Conservation (phyloP, 2,329 filamentous ascomycete species). For the Elsinoe necatrix region DNA sequence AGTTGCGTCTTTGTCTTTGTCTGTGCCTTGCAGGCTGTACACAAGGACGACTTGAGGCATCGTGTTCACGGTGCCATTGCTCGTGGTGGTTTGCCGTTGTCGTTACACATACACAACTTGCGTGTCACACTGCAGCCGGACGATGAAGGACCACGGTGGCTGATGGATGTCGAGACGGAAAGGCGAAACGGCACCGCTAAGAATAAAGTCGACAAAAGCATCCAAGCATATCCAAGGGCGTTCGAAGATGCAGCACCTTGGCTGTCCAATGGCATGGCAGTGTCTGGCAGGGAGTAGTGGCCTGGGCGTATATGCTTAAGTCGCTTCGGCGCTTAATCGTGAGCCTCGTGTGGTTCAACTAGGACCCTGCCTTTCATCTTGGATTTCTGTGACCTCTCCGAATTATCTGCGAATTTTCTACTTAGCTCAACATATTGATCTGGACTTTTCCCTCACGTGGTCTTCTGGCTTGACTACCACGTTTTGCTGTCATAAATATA, state of each 20-base stretch:
- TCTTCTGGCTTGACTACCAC: background rate
- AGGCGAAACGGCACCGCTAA: slow-evolving; percentile 9
- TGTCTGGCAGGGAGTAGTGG: background rate
- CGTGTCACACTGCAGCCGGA: background rate
- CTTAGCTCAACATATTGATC: background rate
- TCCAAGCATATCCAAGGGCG: slow-evolving; percentile 13
- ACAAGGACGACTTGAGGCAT: background rate
- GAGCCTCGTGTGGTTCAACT: background rate
- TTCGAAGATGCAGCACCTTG: slow-evolving; percentile 7
- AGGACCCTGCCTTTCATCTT: background rate
- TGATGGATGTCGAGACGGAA: background rate
- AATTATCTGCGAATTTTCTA: slow-evolving; percentile 1
- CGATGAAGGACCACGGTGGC: slow-evolving; percentile 1
- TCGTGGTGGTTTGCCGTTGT: background rate
- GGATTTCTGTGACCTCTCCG: background rate
- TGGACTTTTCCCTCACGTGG: background rate
- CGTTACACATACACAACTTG: background rate
- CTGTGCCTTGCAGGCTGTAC: slow-evolving; percentile 7
- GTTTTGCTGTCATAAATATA: background rate
- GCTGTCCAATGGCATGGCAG: background rate
- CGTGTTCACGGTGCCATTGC: background rate
- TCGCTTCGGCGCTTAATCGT: slow-evolving; percentile 14
- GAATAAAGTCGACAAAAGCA: slow-evolving; percentile 8
- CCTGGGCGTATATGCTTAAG: slow-evolving; percentile 10
- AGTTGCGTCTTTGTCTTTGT: background rate